Evolutionary conservation across 208 protist genomes (phyloP), one percentile per base, ranked within the genome.

Genomic region (Leishmania aethiopica): DNA sequence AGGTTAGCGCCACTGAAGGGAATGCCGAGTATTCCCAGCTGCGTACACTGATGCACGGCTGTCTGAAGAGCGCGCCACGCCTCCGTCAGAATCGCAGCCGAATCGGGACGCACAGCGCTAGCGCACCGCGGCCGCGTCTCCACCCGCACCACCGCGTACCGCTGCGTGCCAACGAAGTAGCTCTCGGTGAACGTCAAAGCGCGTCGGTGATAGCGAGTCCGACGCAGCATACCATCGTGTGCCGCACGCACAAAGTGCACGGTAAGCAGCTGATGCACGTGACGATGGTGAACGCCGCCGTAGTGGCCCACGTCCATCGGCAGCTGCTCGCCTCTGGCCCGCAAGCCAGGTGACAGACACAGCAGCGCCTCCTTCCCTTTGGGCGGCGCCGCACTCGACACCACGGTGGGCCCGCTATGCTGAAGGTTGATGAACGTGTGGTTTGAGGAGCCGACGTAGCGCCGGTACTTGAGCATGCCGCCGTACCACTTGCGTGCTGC

Each of bases 181-280:
- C 96, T 94, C 77, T 98, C 90, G 5, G 98, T 96, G 25, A 99
- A 89, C 19, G 99, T 89, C 79, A 99, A 99, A 25, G 98, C 97
- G 10, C 99, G 94, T 40, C 84, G 71, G 32, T 84, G 57, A 75
- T 89, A 85, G 76, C 77, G 70, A 49, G 78, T 91, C 72, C 97
- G 88, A 3, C 80, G 76, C 57, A 97, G 66, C 40, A 96, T 87
- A 32, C 98, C 98, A 32, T 96, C 64, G 78, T 89, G 87, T 32
- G 86, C 86, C 0, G 95, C 86, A 75, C 92, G 85, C n/a, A 90
- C 83, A 62, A 96, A 89, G 79, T 94, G 88, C 55, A 96, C 91
- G 6, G 98, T 95, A 77, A 99, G 99, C 37, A 99, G 75, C 90
- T 99, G 99, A 90, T 99, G 99, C 64, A 99, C 84, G 66, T 99